Conservation (phyloP, 345 rosid genomes). For the Erucastrum elatum region DNA sequence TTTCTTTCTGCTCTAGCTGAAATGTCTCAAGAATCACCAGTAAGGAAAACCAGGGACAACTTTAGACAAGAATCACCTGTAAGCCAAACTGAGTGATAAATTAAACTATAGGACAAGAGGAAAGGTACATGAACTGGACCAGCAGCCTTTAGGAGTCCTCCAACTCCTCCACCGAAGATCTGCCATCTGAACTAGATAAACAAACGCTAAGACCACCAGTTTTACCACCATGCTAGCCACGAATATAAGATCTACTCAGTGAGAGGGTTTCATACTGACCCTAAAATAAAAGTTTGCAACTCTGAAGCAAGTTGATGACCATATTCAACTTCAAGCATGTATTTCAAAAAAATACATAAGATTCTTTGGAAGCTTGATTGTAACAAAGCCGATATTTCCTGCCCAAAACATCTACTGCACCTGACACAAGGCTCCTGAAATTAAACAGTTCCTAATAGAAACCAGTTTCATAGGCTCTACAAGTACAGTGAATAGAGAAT, state of each 20-base stretch:
- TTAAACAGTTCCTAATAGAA: too few relatives aligned
- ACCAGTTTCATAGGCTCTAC: too few relatives aligned
- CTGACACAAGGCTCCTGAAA: too few relatives aligned
- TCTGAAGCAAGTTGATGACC: too few relatives aligned
- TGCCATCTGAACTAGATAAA: slow-evolving; percentile 65
- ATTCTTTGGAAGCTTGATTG: too few relatives aligned
- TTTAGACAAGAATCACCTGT: neutral
- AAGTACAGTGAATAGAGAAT: too few relatives aligned
- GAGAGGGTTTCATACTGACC: slow-evolving; percentile 59
- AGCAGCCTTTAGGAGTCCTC: slow-evolving; percentile 76
- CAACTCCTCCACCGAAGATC: slow-evolving; percentile 85
- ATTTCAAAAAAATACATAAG: too few relatives aligned
- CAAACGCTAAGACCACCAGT: slow-evolving; percentile 84
- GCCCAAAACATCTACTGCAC: too few relatives aligned
- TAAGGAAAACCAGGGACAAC: neutral
- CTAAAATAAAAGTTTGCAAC: too few relatives aligned
- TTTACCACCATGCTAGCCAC: slow-evolving; percentile 69
- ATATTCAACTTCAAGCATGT: too few relatives aligned
- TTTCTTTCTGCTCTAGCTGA: slow-evolving; percentile 51
- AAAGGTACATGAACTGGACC: slow-evolving; percentile 83
- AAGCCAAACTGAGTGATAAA: too few relatives aligned
- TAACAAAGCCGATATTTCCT: too few relatives aligned
- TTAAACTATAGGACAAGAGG: neutral
- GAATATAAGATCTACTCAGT: slow-evolving; percentile 76
- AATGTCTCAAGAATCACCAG: slow-evolving; percentile 76